Base-by-base conservation (phyloP, 2,329 filamentous ascomycete genomes). In the Colletotrichum falcatum region DNA sequence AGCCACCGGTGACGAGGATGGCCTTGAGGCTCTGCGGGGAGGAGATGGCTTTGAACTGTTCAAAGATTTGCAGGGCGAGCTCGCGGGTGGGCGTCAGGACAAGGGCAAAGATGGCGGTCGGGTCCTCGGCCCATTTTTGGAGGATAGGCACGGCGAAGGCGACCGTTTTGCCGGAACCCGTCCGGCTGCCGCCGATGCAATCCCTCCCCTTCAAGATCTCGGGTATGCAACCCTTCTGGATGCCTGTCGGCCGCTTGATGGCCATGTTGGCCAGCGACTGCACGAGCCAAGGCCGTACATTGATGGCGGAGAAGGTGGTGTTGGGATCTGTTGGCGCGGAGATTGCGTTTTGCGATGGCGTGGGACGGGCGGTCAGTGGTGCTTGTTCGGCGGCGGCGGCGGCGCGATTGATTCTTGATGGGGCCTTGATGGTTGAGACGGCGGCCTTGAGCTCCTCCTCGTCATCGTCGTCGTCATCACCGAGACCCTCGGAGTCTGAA, bases 151-250 rank as follows among this genome's bases (percentile, higher is more conserved):
- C 94, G 1, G 95, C 93, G 81, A 99, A 99, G 1, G 96, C 95
- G 53, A 98, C 91, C 4, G 96, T 99, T 84, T 99, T 99, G 82
- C 96, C 96, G 16, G 95, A 98, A 85, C 96, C 96, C 0, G 96
- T 99, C 73, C 94, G 88, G 78, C 94, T 97, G 46, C 95, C 95
- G 78, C 96, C 96, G 75, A 99, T 98, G 78, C 94, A 98, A 82
- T 99, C 95, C 75, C 93, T 88, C 7, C 96, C 96, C 75, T 94
- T 91, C 42, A 99, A 81, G 70, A 98, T 98, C 79, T 96, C 92
- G 1, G 95, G 95, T 77, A 99, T 98, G 78, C 94, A 97, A 62
- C 90, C 91, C 77, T 92, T 94, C 76, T 99, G 96, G 84, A 99
- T 98, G 20, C 92, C 92, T 0, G 96, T 99, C 0, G 96, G 96